Conservation (phyloP, 2,329 filamentous ascomycete genomes). For the Rutstroemia sp. region DNA sequence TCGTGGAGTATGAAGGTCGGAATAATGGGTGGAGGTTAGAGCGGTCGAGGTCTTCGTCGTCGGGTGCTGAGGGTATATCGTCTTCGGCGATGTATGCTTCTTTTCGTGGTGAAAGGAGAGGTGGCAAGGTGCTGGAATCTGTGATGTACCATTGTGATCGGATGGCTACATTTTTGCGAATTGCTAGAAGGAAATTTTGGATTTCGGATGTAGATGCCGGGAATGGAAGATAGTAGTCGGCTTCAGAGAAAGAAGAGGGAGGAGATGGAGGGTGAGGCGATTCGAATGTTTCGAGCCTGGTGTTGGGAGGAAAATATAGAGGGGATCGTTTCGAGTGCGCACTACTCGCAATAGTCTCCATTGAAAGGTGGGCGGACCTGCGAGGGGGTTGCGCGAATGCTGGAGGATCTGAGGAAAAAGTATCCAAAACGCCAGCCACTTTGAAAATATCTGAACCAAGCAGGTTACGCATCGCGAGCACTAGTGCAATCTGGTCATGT, state of each 20-base stretch:
- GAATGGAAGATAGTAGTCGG: constrained; percentile 50
- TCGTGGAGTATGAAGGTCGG: not conserved
- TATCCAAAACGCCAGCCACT: constrained; percentile 46
- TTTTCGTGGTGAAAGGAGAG: not conserved
- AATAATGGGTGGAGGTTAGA: not conserved
- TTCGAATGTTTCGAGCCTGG: not conserved
- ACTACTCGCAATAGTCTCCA: constrained; percentile 9
- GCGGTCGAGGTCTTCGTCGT: not conserved
- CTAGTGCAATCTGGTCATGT: constrained; percentile 46
- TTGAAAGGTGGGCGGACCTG: constrained; percentile 12
- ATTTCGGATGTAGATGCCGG: constrained; percentile 48
- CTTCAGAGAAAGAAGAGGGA: constrained; percentile 33
- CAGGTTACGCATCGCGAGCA: constrained; percentile 50
- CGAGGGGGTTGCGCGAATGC: constrained; percentile 13
- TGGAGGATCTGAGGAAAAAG: constrained; percentile 23
- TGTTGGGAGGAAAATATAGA: not conserved
- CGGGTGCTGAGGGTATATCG: not conserved
- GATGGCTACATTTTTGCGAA: constrained; percentile 43
- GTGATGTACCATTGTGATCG: constrained; percentile 40
- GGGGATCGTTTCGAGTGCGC: not conserved
- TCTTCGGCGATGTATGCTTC: not conserved
- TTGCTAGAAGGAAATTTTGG: constrained; percentile 43
- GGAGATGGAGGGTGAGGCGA: constrained; percentile 1
- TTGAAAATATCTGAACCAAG: constrained; percentile 50
- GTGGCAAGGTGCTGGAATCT: constrained; percentile 27